phyloP scores from a whole-genome alignment of 805 yeast species.

The Wickerhamomyces strasburgensis region DNA sequence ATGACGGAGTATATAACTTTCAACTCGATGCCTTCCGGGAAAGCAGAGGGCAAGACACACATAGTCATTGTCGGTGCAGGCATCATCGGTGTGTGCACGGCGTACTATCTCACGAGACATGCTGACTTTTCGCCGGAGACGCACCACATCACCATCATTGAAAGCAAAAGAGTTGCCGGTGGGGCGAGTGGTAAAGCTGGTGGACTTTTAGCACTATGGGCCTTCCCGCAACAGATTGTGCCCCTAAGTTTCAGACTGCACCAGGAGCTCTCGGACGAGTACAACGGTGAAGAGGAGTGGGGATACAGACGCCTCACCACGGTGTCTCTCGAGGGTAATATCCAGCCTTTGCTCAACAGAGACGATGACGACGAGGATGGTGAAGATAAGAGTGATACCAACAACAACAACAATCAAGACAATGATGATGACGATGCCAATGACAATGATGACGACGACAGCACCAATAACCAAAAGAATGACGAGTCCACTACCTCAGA shows the following conservation, averaged over 20 bases:
- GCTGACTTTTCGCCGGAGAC: slow-evolving; percentile 68
- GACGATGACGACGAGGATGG: slow-evolving; percentile 21
- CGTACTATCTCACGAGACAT: slow-evolving; percentile 81
- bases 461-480: too few relatives aligned
- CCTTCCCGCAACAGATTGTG: slow-evolving; percentile 92
- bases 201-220: slow-evolving; percentile 91
- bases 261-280: slow-evolving; percentile 71
- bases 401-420: too few relatives aligned
- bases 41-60: slow-evolving; percentile 56
- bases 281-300: slow-evolving; percentile 85
- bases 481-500: too few relatives aligned
- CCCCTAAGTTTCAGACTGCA: slow-evolving; percentile 84
- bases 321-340: slow-evolving; percentile 80
- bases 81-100: slow-evolving; percentile 92
- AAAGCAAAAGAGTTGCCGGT: slow-evolving; percentile 89
- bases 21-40: slow-evolving; percentile 24
- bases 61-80: slow-evolving; percentile 92
- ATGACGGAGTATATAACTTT: slow-evolving; percentile 13
- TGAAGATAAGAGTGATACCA: too few relatives aligned
- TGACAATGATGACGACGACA: slow-evolving; percentile 22
- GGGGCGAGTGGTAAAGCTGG: slow-evolving; percentile 99
- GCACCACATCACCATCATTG: slow-evolving; percentile 80
- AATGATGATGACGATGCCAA: slow-evolving; percentile 18
- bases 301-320: slow-evolving; percentile 89
- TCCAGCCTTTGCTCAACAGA: slow-evolving; percentile 29